Percentiles rank a stretch among this genome's conserved stretches.
Conservation (phyloP, 768 basidiomycete genomes). For the Stropharia rugosoannulata region DNA sequence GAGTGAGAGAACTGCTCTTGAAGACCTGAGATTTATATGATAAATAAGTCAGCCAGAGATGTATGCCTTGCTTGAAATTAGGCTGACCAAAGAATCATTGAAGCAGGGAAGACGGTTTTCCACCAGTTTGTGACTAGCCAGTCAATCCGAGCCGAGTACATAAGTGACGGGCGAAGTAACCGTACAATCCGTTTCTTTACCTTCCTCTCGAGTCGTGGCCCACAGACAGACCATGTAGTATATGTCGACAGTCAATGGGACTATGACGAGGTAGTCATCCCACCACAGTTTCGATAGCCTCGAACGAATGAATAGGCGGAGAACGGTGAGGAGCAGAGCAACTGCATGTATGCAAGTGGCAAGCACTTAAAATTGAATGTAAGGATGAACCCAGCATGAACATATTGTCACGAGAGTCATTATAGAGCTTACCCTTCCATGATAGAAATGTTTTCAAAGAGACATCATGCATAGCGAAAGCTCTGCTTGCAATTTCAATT, state of each 20-base stretch:
- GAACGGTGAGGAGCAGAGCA: no score
- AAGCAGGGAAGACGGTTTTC: not conserved
- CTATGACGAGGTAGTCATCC: conserved; percentile 23
- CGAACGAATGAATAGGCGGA: no score
- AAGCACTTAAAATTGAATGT: no score
- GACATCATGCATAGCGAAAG: no score
- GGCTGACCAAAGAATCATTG: no score
- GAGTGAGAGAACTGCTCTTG: not conserved
- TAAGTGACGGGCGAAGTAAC: not conserved
- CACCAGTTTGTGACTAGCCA: not conserved
- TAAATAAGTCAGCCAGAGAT: not conserved
- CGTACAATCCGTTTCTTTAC: not conserved
- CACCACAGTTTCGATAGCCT: conserved; percentile 4
- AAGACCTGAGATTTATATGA: not conserved
- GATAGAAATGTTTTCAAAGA: no score
- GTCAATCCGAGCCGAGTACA: not conserved
- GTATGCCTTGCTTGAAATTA: not conserved
- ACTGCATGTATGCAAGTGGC: no score
- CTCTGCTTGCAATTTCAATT: no score
- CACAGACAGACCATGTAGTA: not conserved
- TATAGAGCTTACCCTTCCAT: no score
- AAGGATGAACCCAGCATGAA: no score
- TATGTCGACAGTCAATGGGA: conserved; percentile 14
- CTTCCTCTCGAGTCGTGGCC: not conserved
- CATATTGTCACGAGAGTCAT: no score